These are phyloP conservation scores for Naganishia kalamii DNA, from an alignment of 768 basidiomycete genomes.

Conservation along the genomic window DNA sequence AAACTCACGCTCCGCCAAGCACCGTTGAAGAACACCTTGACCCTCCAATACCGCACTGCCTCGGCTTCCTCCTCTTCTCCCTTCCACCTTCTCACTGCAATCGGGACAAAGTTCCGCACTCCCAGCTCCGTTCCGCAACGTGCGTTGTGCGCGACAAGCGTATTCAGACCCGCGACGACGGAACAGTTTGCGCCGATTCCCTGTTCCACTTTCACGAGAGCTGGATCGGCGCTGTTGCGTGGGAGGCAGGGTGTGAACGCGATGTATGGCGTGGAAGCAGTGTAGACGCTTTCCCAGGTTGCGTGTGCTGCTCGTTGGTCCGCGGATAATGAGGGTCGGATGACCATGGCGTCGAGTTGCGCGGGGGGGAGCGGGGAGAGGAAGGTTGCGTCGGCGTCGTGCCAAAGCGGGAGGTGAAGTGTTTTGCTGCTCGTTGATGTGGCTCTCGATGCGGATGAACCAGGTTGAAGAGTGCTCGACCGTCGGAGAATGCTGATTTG, in stretches of 20 bases:
- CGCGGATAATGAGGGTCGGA: neutral
- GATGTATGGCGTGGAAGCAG: neutral
- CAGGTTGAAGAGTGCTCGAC: neutral
- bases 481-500: slow-evolving; percentile 1
- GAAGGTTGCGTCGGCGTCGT: slow-evolving; percentile 6
- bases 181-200: slow-evolving; percentile 83
- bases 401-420: slow-evolving; percentile 8
- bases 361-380: neutral
- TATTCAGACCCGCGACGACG: slow-evolving; percentile 73
- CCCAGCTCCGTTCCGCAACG: slow-evolving; percentile 30
- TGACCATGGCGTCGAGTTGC: neutral
- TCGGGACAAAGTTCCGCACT: slow-evolving; percentile 2
- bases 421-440: neutral
- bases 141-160: slow-evolving; percentile 65
- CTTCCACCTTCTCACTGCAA: slow-evolving; percentile 7
- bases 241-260: neutral
- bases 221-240: neutral
- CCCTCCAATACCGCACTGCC: slow-evolving; percentile 9
- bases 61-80: slow-evolving; percentile 13
- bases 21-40: slow-evolving; percentile 42
- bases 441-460: neutral
- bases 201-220: slow-evolving; percentile 57
- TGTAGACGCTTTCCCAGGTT: slow-evolving; percentile 2
- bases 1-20: slow-evolving; percentile 36
- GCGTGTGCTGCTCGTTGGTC: slow-evolving; percentile 10